Evolutionary conservation across 257 asterid genomes (phyloP), one percentile per base, ranked within the genome.

Genomic region (Misopates orontium): DNA sequence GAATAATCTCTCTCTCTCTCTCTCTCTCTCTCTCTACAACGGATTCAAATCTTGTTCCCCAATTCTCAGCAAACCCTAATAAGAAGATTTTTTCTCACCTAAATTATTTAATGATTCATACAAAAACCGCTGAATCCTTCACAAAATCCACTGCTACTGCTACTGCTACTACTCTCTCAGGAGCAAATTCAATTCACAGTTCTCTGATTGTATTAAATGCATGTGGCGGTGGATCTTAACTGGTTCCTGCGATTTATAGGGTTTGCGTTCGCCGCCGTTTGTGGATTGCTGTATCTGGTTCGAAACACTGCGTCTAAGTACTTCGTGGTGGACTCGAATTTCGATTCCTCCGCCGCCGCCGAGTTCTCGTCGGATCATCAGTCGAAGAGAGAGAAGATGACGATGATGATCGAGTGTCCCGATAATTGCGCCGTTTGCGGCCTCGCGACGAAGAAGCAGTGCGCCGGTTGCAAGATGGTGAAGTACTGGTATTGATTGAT

Each of bases 161-260:
- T n/a, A n/a, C n/a, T n/a, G n/a, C n/a, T n/a, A n/a, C n/a, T n/a
- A n/a, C n/a, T n/a, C n/a, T n/a, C n/a, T n/a, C n/a, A n/a, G n/a
- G n/a, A n/a, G n/a, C n/a, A n/a, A n/a, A n/a, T n/a, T n/a, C n/a
- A n/a, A n/a, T n/a, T n/a, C n/a, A n/a, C n/a, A n/a, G 8, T 36
- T 36, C 10, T 8, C 42, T 10, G n/a, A 40, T 73, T 76, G 80
- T 83, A n/a, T n/a, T n/a, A 83, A 80, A 85, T 87, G 95, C 95
- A 83, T 85, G 95, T 80, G 68, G 85, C 83, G 75, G 88, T 83
- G 90, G 95, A 91, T 86, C 92, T 86, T 75, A 83, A 84, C 81
- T 83, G 91, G 83, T 77, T 86, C 71, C 71, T 79, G 80, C 93
- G 81, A 79, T 78, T 81, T 76, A 59, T 87, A 47, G 80, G 75